phyloP scores from a whole-genome alignment of 805 yeast species.

The Barnettozyma botsteinii region DNA sequence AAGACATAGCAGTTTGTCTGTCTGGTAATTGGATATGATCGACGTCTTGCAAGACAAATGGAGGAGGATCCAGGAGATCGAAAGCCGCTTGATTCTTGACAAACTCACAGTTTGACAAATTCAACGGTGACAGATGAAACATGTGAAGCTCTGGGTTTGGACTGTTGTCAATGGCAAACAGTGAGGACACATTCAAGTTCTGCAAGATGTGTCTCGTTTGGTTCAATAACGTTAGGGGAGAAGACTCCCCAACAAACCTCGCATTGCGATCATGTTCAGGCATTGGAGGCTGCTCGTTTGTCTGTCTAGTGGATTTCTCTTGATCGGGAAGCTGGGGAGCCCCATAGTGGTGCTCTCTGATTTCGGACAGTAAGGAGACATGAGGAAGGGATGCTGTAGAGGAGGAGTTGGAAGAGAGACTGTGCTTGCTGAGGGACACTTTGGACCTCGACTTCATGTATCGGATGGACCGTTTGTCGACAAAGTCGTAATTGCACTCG shows the following conservation, averaged over 20 bases:
- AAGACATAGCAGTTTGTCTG: not conserved
- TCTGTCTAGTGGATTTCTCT: no score
- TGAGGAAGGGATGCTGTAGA: not conserved
- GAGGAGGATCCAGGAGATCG: not conserved
- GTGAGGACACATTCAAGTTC: conserved; percentile 5
- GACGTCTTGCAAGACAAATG: not conserved
- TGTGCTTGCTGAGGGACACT: no score
- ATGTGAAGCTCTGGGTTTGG: not conserved
- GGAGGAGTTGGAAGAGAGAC: not conserved
- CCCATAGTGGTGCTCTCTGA: no score
- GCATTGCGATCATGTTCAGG: no score
- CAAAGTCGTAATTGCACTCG: conserved; percentile 22
- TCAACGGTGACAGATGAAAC: not conserved
- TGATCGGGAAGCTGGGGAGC: no score
- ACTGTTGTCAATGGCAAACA: not conserved
- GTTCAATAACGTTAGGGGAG: conserved; percentile 31
- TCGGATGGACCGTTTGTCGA: conserved; percentile 9
- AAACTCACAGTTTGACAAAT: not conserved
- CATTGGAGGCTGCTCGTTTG: no score
- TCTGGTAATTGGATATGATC: not conserved
- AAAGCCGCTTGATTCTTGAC: not conserved
- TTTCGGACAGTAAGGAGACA: no score
- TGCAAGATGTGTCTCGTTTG: conserved; percentile 32
- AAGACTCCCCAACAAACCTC: conserved; percentile 32
- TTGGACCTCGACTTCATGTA: conserved; percentile 1